These are phyloP conservation scores for Hericium coralloides DNA, from an alignment of 768 basidiomycete species.

Conservation along the genomic window DNA sequence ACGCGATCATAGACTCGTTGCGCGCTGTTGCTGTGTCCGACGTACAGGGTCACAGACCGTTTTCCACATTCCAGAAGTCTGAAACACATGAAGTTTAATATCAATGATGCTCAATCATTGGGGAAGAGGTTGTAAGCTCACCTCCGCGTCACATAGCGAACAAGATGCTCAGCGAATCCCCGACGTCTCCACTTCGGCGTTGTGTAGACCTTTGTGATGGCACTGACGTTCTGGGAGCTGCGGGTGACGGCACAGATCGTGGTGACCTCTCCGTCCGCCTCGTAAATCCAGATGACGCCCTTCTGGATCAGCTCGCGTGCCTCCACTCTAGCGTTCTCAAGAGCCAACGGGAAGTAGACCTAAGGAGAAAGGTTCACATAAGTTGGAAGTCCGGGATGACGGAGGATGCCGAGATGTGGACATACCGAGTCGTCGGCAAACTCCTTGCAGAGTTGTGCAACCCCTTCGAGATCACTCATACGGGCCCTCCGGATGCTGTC, in stretches of 20 bases:
- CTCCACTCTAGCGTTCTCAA: constrained; percentile 32
- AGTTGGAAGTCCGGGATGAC: not conserved
- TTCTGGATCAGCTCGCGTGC: constrained; percentile 38
- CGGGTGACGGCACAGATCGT: constrained; percentile 51
- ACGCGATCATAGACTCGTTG: constrained; percentile 44
- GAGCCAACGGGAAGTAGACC: constrained; percentile 36
- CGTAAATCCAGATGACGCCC: constrained; percentile 46
- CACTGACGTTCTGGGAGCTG: constrained; percentile 37
- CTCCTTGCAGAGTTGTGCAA: constrained; percentile 38
- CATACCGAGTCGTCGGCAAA: constrained; percentile 46
- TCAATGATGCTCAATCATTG: constrained; percentile 6
- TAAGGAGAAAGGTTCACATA: constrained; percentile 14
- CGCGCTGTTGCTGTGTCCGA: constrained; percentile 42
- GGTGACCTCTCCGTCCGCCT: constrained; percentile 30
- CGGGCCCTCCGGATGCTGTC: constrained; percentile 32
- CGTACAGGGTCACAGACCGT: constrained; percentile 44
- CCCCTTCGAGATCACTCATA: constrained; percentile 27
- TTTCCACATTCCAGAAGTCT: constrained; percentile 37
- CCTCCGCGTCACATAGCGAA: constrained; percentile 36
- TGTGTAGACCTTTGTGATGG: constrained; percentile 53
- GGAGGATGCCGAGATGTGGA: constrained; percentile 1
- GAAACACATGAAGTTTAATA: constrained; percentile 5
- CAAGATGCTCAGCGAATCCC: constrained; percentile 44
- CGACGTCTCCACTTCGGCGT: constrained; percentile 32
- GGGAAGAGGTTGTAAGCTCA: constrained; percentile 19